A percentile compares a stretch with the other conserved stretches of the same genome.
These are phyloP conservation scores for Wickerhamiella parazyma DNA, from an alignment of 805 yeast species.

Conservation along the genomic window DNA sequence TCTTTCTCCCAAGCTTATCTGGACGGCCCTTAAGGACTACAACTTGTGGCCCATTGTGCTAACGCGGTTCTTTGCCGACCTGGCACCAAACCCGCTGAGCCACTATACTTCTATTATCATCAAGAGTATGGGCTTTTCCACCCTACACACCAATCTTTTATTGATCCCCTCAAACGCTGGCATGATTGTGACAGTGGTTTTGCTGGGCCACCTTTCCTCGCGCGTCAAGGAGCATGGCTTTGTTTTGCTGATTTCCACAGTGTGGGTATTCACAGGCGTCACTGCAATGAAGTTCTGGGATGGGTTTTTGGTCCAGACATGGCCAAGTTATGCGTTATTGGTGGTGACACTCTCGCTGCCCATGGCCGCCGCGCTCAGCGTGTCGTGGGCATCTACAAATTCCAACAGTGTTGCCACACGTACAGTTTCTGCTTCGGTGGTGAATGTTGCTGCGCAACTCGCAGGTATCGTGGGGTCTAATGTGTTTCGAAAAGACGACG, in stretches of 20 bases:
- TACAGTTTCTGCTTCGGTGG: conserved; percentile 53
- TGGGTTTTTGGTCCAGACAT: conserved; percentile 14
- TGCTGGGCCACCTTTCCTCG: conserved; percentile 10
- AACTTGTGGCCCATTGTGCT: conserved; percentile 44
- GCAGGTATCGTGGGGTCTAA: conserved; percentile 42
- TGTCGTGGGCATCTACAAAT: conserved; percentile 43
- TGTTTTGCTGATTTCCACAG: conserved; percentile 9
- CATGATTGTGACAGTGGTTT: conserved; percentile 17
- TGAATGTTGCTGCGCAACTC: conserved; percentile 50
- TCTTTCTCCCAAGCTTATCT: conserved; percentile 30
- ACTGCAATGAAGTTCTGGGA: conserved; percentile 18
- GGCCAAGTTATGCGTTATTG: conserved; percentile 23
- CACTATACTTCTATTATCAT: conserved; percentile 38
- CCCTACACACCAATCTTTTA: conserved; percentile 38
- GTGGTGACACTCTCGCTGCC: conserved; percentile 22
- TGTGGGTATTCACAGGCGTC: conserved; percentile 14
- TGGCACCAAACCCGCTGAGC: conserved; percentile 29
- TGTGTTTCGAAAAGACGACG: conserved; percentile 43
- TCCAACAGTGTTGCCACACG: conserved; percentile 48
- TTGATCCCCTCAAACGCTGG: conserved; percentile 35
- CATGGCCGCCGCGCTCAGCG: conserved; percentile 14
- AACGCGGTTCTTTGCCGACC: conserved; percentile 32
- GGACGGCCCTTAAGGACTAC: conserved; percentile 33
- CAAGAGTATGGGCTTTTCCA: conserved; percentile 35
- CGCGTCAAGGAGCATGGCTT: conserved; percentile 11